A percentile compares a stretch with the other conserved stretches of the same genome.
Evolutionary conservation across 2,329 filamentous ascomycete species (phyloP).

Genomic region (Tympanopsis confertula): DNA sequence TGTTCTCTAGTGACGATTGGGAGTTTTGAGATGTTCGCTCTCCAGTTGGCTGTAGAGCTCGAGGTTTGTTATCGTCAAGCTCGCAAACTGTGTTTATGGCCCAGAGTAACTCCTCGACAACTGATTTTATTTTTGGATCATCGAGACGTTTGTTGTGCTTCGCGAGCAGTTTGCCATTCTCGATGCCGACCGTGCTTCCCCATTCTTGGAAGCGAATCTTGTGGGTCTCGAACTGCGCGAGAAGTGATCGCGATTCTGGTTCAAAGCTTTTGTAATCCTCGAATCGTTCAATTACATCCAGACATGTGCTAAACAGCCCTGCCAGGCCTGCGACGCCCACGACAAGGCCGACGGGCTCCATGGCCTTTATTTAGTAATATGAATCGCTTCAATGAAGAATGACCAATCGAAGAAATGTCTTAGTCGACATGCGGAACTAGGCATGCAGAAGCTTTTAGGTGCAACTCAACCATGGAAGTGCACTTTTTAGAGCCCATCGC

Average conservation of each 20-base stretch:
- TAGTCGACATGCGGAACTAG: too few species aligned
- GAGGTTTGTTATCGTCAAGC: not conserved
- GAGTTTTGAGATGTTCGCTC: too few species aligned
- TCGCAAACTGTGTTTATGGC: slow-evolving; percentile 2
- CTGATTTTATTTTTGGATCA: slow-evolving; percentile 1
- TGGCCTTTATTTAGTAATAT: too few species aligned
- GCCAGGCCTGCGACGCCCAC: slow-evolving; percentile 8
- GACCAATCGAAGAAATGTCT: too few species aligned
- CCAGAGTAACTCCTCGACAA: slow-evolving; percentile 2
- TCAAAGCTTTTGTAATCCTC: slow-evolving; percentile 6
- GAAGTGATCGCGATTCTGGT: slow-evolving; percentile 5
- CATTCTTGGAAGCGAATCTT: slow-evolving; percentile 9
- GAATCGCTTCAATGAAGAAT: too few species aligned
- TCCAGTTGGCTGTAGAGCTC: not conserved
- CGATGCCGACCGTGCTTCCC: slow-evolving; percentile 9
- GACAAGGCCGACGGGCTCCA: slow-evolving; percentile 8
- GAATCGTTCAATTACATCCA: slow-evolving; percentile 8
- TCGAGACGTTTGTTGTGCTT: slow-evolving; percentile 6
- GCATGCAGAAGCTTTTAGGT: too few species aligned
- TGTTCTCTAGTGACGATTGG: too few species aligned
- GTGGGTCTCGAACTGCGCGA: slow-evolving; percentile 5
- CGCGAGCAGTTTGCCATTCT: not conserved
- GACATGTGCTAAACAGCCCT: slow-evolving; percentile 9
- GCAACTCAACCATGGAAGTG: too few species aligned
- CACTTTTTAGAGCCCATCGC: too few species aligned